Base-by-base conservation (phyloP, 768 basidiomycete species). In the Fibroporia radiculosa region DNA sequence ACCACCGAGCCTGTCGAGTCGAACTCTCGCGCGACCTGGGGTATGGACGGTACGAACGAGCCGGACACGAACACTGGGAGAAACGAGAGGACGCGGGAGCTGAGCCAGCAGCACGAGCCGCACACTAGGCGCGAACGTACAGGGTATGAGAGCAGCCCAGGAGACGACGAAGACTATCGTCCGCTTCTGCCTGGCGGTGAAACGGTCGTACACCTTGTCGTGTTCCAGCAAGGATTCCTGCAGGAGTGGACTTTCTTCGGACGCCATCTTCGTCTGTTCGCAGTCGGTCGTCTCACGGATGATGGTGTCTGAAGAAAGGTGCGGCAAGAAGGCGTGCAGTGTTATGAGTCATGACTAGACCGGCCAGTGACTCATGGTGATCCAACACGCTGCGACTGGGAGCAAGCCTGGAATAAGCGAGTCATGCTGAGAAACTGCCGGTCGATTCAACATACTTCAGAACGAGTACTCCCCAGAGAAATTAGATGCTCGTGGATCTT, bases 21-120 rank as follows among this genome's bases (percentile, higher is more conserved):
- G 8, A 91, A 60, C 47, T 91, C 85, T 22, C 59, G 62, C 6
- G 86, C 77, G 35, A 92, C 78, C 40, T 82, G 73, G 0, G 85
- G 84, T 44, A 90, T 82, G 0, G 79, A 78, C 0, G 86, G 86
- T 2, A 86, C 70, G 58, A 90, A 87, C 1, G 76, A 76, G 0
- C 77, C 80, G 6, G 75, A 66, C 0, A 83, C 77, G 48, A 90
- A 78, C 28, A 82, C 86, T 90, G 44, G 1, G 36, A 13, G 25
- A 52, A 13, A 37, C 24, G 27, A 33, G 26, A 36, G 12, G 18
- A 22, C 10, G 2, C 12, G 16, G 38, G 16, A 20, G 43, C 27
- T 13, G 1, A 12, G 12, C 18, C 19, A 44, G 29, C 1, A 10
- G 45, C 12, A 8, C 16, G 1, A 28, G n/a, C 25, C 6, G 6